phyloP scores from a whole-genome alignment of 768 basidiomycete genomes.

The Polyporus arcularius region DNA sequence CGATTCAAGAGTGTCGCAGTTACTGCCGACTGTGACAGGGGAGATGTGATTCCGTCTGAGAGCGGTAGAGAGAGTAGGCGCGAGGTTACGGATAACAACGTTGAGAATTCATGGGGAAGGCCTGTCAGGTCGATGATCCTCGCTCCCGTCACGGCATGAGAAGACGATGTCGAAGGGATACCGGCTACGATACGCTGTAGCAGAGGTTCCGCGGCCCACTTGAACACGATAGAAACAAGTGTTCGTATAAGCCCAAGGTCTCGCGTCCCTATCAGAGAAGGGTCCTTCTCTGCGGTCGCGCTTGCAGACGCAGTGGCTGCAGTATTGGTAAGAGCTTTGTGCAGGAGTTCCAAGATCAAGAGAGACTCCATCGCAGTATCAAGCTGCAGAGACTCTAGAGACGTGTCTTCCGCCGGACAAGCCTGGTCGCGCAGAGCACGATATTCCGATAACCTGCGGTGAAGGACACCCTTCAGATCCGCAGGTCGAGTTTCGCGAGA shows the following conservation, averaged over 20 bases:
- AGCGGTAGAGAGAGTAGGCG: constrained; percentile 55
- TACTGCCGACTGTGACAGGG: constrained; percentile 59
- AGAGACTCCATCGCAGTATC: constrained; percentile 60
- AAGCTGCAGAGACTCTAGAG: constrained; percentile 48
- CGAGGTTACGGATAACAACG: constrained; percentile 44
- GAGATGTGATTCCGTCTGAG: constrained; percentile 49
- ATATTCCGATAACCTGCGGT: constrained; percentile 22
- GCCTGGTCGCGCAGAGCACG: constrained; percentile 4
- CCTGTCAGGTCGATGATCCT: constrained; percentile 48
- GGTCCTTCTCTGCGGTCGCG: background rate
- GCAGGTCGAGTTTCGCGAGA: constrained; percentile 13
- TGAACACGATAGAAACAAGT: constrained; percentile 66
- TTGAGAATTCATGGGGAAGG: constrained; percentile 42
- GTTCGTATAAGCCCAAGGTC: constrained; percentile 66
- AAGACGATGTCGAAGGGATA: constrained; percentile 24
- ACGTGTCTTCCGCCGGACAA: background rate
- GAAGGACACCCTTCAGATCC: constrained; percentile 24
- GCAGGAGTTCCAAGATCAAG: constrained; percentile 47
- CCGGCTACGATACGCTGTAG: constrained; percentile 41
- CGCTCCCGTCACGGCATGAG: constrained; percentile 41
- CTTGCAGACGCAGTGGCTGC: background rate
- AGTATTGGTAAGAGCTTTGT: constrained; percentile 36
- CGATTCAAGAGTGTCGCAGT: constrained; percentile 56
- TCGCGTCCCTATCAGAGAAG: constrained; percentile 58
- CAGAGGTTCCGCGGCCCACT: constrained; percentile 66